Evolutionary conservation across 2,329 filamentous ascomycete species (phyloP), one percentile per base, ranked within the genome.

Genomic region (Colletotrichum kahawae): DNA sequence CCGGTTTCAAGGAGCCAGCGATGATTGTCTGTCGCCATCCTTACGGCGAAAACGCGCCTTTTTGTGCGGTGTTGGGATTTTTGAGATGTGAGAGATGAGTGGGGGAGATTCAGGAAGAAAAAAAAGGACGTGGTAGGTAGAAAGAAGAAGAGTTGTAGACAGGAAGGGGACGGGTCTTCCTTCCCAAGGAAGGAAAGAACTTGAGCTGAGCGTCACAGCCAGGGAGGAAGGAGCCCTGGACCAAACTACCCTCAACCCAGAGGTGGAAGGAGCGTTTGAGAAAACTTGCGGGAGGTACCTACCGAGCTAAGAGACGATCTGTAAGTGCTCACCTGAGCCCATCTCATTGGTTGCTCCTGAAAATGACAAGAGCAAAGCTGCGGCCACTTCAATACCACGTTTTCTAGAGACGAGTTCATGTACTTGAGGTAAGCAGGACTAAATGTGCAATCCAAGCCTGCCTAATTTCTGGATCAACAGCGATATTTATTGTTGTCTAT

Each of bases 361-460:
- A 0, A 48, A 5, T 48, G 43, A 48, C 0, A 9, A 48, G 9
- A 48, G 18, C 1, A 48, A 48, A 48, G 18, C 3, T 43, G 38
- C 38, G 38, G 38, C 9, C 10, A 2, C 18, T n/a, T n/a, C 38
- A 9, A n/a, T 48, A 9, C 9, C 36, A 18, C 18, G 9, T n/a
- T 48, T 18, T n/a, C 5, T 9, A 5, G 18, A 2, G 38, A 36
- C 14, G 34, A 34, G 33, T 36, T 36, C 34, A 14, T 6, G 34
- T 7, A 38, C 14, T 43, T 48, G 38, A n/a, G 38, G 38, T 9
- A 48, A 9, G 5, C 18, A 48, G 0, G 38, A 48, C 38, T 9
- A 43, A 43, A n/a, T n/a, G 0, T 48, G 38, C 5, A n/a, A 1
- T 4, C 18, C 3, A n/a, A 48, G 0, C 5, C 0, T 0, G 0